Conservation (phyloP, 306 rosid genomes). For the Dryas drummondii region DNA sequence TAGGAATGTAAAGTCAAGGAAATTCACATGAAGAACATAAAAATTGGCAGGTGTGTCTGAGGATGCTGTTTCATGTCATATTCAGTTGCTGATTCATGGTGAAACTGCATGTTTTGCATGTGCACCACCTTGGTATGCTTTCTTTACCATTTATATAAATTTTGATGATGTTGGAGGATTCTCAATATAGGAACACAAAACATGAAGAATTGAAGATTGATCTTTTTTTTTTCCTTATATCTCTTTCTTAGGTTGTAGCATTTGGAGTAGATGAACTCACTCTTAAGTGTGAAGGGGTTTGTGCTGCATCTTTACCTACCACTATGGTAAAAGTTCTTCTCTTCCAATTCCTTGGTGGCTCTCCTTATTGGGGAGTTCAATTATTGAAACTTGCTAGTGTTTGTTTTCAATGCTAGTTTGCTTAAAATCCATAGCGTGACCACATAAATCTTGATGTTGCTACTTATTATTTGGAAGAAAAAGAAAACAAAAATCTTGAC, state of each 20-base stretch:
- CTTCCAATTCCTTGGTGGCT: slow-evolving; percentile 6
- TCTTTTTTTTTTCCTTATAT: slow-evolving; percentile 1
- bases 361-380: slow-evolving; percentile 12
- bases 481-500: no score
- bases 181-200: slow-evolving; percentile 25
- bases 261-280: slow-evolving; percentile 95
- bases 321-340: slow-evolving; percentile 64
- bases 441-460: no score
- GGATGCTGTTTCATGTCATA: slow-evolving; percentile 98
- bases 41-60: slow-evolving; percentile 91
- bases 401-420: no score
- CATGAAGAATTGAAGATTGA: neutral
- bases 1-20: no score
- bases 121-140: slow-evolving; percentile 91
- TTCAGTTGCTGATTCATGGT: slow-evolving; percentile 90
- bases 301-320: slow-evolving; percentile 97
- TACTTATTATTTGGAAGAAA: no score
- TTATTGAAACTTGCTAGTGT: no score
- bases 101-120: slow-evolving; percentile 99
- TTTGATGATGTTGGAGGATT: slow-evolving; percentile 10
- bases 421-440: no score
- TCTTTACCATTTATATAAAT: slow-evolving; percentile 14
- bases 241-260: slow-evolving; percentile 73
- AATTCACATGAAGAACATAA: no score
- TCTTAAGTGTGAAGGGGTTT: slow-evolving; percentile 98